phyloP scores from a whole-genome alignment of 106 monocot genomes.

The Phalaenopsis equestris region DNA sequence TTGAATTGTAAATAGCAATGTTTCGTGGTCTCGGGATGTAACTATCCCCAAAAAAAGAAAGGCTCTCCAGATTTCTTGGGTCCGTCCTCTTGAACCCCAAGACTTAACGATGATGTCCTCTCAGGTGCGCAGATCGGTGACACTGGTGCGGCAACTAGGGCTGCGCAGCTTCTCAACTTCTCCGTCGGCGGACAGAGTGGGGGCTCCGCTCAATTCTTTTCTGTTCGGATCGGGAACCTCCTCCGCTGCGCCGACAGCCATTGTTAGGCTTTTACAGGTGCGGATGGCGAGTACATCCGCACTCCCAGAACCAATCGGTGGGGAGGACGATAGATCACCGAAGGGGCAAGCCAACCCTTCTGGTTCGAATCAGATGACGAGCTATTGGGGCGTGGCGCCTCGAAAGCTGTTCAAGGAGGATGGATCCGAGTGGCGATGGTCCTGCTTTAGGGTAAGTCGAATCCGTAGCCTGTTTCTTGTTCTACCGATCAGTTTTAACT shows the following conservation, averaged over 20 bases:
- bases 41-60: too few relatives aligned
- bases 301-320: not conserved
- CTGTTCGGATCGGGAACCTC: not conserved
- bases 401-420: constrained; percentile 36
- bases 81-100: not conserved
- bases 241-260: not conserved
- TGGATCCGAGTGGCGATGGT: constrained; percentile 54
- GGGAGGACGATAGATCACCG: not conserved
- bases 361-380: constrained; percentile 21
- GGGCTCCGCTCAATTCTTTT: not conserved
- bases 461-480: not conserved
- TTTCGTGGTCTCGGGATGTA: too few relatives aligned
- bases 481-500: not conserved
- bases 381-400: constrained; percentile 55
- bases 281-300: constrained; percentile 8
- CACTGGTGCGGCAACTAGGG: constrained; percentile 1
- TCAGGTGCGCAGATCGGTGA: constrained; percentile 6
- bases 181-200: not conserved
- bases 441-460: constrained; percentile 41
- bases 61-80: not conserved
- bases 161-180: not conserved
- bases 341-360: constrained; percentile 3
- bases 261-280: not conserved
- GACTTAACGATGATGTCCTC: constrained; percentile 11
- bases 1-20: too few relatives aligned